Base-by-base conservation (phyloP, 2,329 filamentous ascomycete genomes). In the Westerdykella aurantiaca region DNA sequence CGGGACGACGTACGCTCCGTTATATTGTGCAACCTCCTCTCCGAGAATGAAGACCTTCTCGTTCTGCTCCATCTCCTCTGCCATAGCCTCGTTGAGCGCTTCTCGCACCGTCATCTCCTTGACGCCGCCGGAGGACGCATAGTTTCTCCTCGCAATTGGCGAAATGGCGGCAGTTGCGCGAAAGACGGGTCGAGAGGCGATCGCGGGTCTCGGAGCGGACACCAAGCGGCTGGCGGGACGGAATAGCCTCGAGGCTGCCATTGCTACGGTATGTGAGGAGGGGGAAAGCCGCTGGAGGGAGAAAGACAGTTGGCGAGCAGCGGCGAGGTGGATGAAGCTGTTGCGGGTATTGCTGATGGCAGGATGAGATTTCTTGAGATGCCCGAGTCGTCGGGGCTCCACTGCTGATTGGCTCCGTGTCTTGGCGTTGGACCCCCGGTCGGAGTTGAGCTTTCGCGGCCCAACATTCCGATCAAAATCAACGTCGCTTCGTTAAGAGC, bases 21-120 rank as follows among this genome's bases (percentile, higher is more conserved):
- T 98, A 79, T 98, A 98, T 75, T 98, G 93, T 63, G 93, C 93
- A 66, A 98, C 93, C 77, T 98, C 93, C 79, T 98, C 93, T 63
- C 93, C 93, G 46, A 98, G 72, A 58, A 98, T 76, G 71, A 96
- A 98, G 60, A 96, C 90, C 79, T 96, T 97, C 53, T 85, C 79
- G 73, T 98, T 95, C 67, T 73, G 69, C 78, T 96, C 90, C 71
- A 98, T 83, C 79, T 98, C 93, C 77, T 98, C 93, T 38, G 89
- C 89, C 67, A 98, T 83, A 48, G 93, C 93, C 78, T 98, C 91
- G 71, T 98, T 98, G 66, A 98, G 78, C 48, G 93, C 93, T 69
- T 98, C 93, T 75, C 93, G 83, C 64, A 98, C 93, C 37, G 93
- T 95, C 75, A 95, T 89, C 69, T 96, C 88, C 79, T 96, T 96